Conservation (phyloP, 116 monocot genomes). For the Zostera marina region DNA sequence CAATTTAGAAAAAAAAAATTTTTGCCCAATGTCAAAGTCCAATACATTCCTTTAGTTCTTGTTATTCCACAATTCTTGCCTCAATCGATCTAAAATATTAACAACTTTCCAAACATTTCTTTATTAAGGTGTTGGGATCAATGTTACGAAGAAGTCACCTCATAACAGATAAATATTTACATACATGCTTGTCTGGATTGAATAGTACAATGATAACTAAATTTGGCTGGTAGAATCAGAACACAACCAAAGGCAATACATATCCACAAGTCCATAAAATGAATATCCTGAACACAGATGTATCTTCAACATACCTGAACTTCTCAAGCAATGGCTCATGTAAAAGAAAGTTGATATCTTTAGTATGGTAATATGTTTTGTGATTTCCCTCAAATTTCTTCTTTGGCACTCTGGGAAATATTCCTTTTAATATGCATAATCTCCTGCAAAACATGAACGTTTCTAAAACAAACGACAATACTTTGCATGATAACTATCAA, state of each 20-base stretch:
- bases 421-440: slow-evolving; percentile 86
- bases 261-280: neutral
- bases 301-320: slow-evolving; percentile 39
- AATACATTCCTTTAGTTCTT: no score
- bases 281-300: neutral
- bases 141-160: no score
- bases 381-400: slow-evolving; percentile 94
- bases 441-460: slow-evolving; percentile 31
- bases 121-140: no score
- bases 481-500: no score
- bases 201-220: neutral
- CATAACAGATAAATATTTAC: no score
- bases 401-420: slow-evolving; percentile 84
- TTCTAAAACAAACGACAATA: no score
- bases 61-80: no score
- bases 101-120: no score
- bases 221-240: neutral
- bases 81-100: no score
- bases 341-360: slow-evolving; percentile 67
- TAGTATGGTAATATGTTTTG: slow-evolving; percentile 89
- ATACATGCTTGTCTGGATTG: no score
- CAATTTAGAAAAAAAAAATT: no score
- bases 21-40: no score
- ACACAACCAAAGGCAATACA: neutral
- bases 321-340: slow-evolving; percentile 77